These are phyloP conservation scores for Globisporangium perplexum DNA, from an alignment of 352 stramenopile genomes.

Conservation along the genomic window DNA sequence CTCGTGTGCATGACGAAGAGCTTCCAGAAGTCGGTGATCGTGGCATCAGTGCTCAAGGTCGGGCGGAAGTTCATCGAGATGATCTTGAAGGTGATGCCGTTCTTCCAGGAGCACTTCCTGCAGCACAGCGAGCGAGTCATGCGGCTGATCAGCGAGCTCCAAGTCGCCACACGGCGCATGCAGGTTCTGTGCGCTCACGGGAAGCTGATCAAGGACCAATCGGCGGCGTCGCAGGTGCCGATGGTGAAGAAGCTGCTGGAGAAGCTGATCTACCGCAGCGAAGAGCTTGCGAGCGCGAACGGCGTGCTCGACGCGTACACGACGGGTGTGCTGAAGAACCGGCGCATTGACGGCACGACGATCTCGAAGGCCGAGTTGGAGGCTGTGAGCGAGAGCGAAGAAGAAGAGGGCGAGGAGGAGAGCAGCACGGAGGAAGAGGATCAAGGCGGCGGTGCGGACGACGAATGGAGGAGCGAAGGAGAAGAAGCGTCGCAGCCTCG, in stretches of 20 bases:
- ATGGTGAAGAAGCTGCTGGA: slow-evolving; percentile 64
- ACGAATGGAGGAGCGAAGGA: slow-evolving; percentile 1
- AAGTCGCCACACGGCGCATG: slow-evolving; percentile 54
- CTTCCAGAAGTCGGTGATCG: slow-evolving; percentile 42
- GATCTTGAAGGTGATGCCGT: slow-evolving; percentile 45
- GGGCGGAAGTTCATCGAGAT: slow-evolving; percentile 49
- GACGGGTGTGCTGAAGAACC: slow-evolving; percentile 59
- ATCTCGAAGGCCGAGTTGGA: slow-evolving; percentile 41
- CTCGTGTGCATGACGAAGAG: slow-evolving; percentile 55
- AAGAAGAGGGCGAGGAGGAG: slow-evolving; percentile 15
- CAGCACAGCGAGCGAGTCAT: slow-evolving; percentile 40
- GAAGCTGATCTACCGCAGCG: slow-evolving; percentile 45
- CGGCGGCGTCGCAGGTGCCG: slow-evolving; percentile 45
- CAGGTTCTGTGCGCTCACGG: slow-evolving; percentile 60
- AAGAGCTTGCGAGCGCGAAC: slow-evolving; percentile 50
- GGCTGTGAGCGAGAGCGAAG: slow-evolving; percentile 14
- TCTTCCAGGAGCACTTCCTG: slow-evolving; percentile 46
- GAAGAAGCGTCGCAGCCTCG: background rate
- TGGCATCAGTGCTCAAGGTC: slow-evolving; percentile 45
- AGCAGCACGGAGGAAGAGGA: slow-evolving; percentile 13
- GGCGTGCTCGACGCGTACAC: slow-evolving; percentile 52
- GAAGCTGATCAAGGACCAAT: slow-evolving; percentile 51
- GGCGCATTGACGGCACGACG: slow-evolving; percentile 58
- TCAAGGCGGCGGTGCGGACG: background rate
- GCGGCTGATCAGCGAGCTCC: slow-evolving; percentile 45